Conservation (phyloP, 495 filamentous ascomycete species). For the Penicillium fimorum region DNA sequence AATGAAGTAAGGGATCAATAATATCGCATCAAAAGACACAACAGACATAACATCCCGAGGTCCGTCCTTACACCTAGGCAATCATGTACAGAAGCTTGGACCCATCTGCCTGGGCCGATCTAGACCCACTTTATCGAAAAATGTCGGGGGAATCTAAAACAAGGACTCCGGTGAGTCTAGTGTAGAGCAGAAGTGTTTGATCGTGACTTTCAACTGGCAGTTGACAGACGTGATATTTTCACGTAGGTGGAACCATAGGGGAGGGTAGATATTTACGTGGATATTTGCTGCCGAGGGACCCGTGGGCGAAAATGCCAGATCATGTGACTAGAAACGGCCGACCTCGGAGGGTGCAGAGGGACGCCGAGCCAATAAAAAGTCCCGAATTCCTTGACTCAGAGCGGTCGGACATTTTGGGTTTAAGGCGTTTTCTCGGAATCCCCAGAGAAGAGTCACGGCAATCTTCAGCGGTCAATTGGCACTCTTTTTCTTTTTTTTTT, state of each 20-base stretch:
- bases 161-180: not conserved
- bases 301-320: constrained; percentile 1
- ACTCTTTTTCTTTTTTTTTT: constrained; percentile 19
- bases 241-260: not conserved
- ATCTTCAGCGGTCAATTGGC: constrained; percentile 20
- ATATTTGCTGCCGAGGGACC: constrained; percentile 8
- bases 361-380: constrained; percentile 27
- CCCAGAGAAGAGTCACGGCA: constrained; percentile 25
- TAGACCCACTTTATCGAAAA: constrained; percentile 9
- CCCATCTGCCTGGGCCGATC: constrained; percentile 7
- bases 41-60: not conserved
- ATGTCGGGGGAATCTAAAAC: constrained; percentile 1
- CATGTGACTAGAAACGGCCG: constrained; percentile 19
- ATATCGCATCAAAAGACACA: not conserved
- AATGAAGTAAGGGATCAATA: not conserved
- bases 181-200: not conserved
- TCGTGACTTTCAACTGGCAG: not conserved
- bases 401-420: constrained; percentile 24
- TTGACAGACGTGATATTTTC: not conserved
- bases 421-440: constrained; percentile 28
- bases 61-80: no score
- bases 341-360: constrained; percentile 37
- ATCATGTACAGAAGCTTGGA: not conserved
- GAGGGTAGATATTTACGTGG: no score
- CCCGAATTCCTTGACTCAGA: constrained; percentile 31